phyloP scores from a whole-genome alignment of 345 rosid species.

The Bruguiera gymnorhiza region DNA sequence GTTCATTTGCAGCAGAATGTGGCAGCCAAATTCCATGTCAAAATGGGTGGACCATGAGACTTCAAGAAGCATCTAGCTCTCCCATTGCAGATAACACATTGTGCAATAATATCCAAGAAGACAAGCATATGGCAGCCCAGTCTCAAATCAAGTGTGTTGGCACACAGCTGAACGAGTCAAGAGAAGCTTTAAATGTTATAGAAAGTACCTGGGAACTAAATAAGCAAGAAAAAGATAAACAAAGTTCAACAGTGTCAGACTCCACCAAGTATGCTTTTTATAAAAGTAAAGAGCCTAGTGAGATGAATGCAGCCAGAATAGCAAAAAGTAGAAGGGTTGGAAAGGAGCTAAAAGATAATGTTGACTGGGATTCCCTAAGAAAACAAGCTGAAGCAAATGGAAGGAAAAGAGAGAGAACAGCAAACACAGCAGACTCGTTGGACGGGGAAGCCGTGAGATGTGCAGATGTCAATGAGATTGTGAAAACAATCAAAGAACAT shows the following conservation, averaged over 20 bases:
- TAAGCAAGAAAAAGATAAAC: slow-evolving; percentile 23
- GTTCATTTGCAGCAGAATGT: slow-evolving; percentile 21
- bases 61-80: slow-evolving; percentile 24
- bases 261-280: slow-evolving; percentile 26
- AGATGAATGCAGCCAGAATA: slow-evolving; percentile 26
- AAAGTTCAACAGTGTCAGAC: slow-evolving; percentile 32
- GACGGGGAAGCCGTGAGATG: slow-evolving; percentile 33
- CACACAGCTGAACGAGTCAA: slow-evolving; percentile 3
- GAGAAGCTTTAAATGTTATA: slow-evolving; percentile 29
- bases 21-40: slow-evolving; percentile 22
- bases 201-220: slow-evolving; percentile 39
- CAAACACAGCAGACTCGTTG: slow-evolving; percentile 24
- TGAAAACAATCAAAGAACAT: slow-evolving; percentile 28
- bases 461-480: slow-evolving; percentile 26
- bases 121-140: slow-evolving; percentile 21
- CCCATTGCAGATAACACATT: slow-evolving; percentile 28
- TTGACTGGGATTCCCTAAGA: slow-evolving; percentile 29
- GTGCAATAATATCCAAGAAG: slow-evolving; percentile 23
- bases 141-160: slow-evolving; percentile 17
- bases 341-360: slow-evolving; percentile 33
- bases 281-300: slow-evolving; percentile 29
- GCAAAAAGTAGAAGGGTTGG: slow-evolving; percentile 48
- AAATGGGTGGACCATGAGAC: slow-evolving; percentile 15
- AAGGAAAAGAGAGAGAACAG: slow-evolving; percentile 17
- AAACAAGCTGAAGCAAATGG: slow-evolving; percentile 20